These are phyloP conservation scores for Cercospora nicotianae DNA, from an alignment of 2,329 filamentous ascomycete genomes.

Conservation along the genomic window DNA sequence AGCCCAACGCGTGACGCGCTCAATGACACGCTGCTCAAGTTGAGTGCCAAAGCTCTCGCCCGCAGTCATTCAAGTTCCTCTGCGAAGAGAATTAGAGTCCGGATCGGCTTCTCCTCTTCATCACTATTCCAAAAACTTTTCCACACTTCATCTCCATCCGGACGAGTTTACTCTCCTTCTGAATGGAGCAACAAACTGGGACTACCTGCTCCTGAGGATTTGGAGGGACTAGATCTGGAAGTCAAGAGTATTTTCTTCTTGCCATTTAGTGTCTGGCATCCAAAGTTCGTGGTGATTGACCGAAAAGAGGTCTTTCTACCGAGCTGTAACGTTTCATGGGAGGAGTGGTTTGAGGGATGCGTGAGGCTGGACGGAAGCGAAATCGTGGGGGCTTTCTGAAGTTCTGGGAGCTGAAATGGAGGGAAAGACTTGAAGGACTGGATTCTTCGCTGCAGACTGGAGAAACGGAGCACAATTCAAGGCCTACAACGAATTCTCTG, in stretches of 20 bases:
- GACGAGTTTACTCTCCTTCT: conserved; percentile 60
- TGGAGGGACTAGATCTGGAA: conserved; percentile 63
- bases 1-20: conserved; percentile 63
- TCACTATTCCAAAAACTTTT: conserved; percentile 73
- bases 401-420: conserved; percentile 73
- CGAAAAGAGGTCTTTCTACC: conserved; percentile 66
- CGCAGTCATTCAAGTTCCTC: neutral
- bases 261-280: conserved; percentile 84
- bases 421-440: conserved; percentile 30
- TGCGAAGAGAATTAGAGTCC: conserved; percentile 56
- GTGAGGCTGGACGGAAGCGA: conserved; percentile 62
- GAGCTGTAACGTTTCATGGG: conserved; percentile 84
- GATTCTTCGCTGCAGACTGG: neutral
- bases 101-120: conserved; percentile 74
- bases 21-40: conserved; percentile 56
- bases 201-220: conserved; percentile 57
- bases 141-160: conserved; percentile 64
- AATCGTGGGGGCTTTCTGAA: conserved; percentile 61
- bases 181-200: conserved; percentile 64
- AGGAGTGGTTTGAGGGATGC: conserved; percentile 81
- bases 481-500: neutral
- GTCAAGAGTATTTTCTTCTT: conserved; percentile 78
- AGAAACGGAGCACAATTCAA: neutral
- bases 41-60: conserved; percentile 54
- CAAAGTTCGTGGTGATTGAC: conserved; percentile 78